These are phyloP conservation scores for Chlamydomonas applanata DNA, from an alignment of 139 green algal species.

Conservation along the genomic window DNA sequence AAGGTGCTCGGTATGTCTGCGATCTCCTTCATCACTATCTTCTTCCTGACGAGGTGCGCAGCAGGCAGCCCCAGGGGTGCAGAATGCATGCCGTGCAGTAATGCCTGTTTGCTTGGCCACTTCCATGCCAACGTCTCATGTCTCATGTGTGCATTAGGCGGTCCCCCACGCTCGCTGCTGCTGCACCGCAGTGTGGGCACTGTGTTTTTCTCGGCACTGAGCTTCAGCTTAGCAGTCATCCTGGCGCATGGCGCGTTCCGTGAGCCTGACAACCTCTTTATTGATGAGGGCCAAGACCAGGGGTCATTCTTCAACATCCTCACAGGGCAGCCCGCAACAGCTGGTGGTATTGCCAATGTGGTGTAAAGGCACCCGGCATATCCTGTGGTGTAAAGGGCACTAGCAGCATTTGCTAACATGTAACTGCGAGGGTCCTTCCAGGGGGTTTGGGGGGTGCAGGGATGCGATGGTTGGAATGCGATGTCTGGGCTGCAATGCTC, in stretches of 20 bases:
- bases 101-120: background rate
- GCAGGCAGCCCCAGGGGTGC: too few species aligned
- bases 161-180: background rate
- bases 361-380: too few species aligned
- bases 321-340: background rate
- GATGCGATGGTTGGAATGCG: too few species aligned
- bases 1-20: conserved; percentile 80
- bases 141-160: background rate
- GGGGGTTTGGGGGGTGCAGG: too few species aligned
- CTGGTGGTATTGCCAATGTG: too few species aligned
- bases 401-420: too few species aligned
- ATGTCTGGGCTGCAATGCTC: too few species aligned
- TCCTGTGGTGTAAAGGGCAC: too few species aligned
- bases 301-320: conserved; percentile 25
- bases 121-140: background rate
- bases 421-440: too few species aligned
- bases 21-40: conserved; percentile 78
- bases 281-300: conserved; percentile 35
- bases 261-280: conserved; percentile 49
- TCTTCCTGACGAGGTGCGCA: conserved; percentile 85
- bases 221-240: conserved; percentile 64
- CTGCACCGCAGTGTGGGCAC: conserved; percentile 69
- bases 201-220: conserved; percentile 83
- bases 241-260: conserved; percentile 65
- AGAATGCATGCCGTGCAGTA: too few species aligned